These are phyloP conservation scores for Sporothrix protearum DNA, from an alignment of 2,329 filamentous ascomycete genomes.

Conservation along the genomic window DNA sequence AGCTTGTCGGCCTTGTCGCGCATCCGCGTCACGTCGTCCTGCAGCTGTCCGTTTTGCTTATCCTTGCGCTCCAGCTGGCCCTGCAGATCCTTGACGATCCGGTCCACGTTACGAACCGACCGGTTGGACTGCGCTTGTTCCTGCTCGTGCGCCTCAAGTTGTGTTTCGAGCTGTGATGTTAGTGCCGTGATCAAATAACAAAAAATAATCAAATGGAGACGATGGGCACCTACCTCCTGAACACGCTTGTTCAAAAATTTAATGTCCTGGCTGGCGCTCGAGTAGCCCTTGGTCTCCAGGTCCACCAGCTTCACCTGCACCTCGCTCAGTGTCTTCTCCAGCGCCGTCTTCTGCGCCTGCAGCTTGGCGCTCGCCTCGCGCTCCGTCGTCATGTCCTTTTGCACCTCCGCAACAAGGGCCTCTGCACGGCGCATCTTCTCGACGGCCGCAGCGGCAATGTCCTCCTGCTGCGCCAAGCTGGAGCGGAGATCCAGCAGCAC, in stretches of 20 bases:
- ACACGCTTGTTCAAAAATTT: slow-evolving; percentile 92
- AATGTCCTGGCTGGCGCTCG: slow-evolving; percentile 88
- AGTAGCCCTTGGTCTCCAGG: slow-evolving; percentile 95
- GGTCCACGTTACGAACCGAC: slow-evolving; percentile 86
- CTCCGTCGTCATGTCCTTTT: slow-evolving; percentile 86
- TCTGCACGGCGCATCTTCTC: slow-evolving; percentile 97
- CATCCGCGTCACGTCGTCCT: slow-evolving; percentile 78
- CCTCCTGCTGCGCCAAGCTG: slow-evolving; percentile 84
- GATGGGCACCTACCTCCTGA: slow-evolving; percentile 70
- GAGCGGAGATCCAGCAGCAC: slow-evolving; percentile 78
- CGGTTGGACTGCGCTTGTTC: slow-evolving; percentile 78
- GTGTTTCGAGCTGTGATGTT: slow-evolving; percentile 69
- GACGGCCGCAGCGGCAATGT: slow-evolving; percentile 84
- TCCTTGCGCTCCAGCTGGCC: slow-evolving; percentile 89
- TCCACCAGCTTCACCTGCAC: slow-evolving; percentile 86
- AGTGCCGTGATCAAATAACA: background rate
- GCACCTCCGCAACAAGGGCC: slow-evolving; percentile 78
- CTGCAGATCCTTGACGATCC: slow-evolving; percentile 88
- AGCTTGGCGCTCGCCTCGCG: slow-evolving; percentile 76
- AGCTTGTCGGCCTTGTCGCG: slow-evolving; percentile 90
- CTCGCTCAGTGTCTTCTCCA: slow-evolving; percentile 90
- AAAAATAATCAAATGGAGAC: slow-evolving; percentile 19
- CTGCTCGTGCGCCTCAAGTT: slow-evolving; percentile 78
- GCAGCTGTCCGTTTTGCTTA: slow-evolving; percentile 74
- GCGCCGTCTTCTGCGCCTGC: slow-evolving; percentile 80